Evolutionary conservation across 306 rosid genomes (phyloP).

Genomic region (Acmispon strigosus): DNA sequence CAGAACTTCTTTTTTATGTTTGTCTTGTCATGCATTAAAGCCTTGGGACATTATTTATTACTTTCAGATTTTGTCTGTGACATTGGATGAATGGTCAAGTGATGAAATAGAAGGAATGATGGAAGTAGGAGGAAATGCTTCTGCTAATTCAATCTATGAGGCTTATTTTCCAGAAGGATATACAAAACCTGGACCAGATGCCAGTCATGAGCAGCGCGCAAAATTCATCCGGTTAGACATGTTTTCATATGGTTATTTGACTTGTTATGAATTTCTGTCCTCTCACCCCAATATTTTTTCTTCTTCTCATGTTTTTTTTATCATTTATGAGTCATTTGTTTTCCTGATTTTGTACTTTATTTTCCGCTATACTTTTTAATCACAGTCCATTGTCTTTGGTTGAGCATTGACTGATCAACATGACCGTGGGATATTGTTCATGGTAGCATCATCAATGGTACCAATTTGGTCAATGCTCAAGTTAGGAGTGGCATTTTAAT

Average conservation of each 20-base stretch:
- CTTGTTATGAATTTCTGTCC: background rate
- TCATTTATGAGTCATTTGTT: background rate
- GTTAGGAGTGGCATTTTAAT: constrained; percentile 8
- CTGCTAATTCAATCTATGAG: constrained; percentile 89
- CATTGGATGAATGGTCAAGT: constrained; percentile 87
- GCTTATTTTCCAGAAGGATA: constrained; percentile 74
- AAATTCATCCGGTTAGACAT: constrained; percentile 73
- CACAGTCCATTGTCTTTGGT: background rate
- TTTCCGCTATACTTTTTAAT: background rate
- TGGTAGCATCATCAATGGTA: background rate
- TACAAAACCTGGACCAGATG: constrained; percentile 74
- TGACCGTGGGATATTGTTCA: background rate
- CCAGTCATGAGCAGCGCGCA: constrained; percentile 62
- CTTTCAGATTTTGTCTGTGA: constrained; percentile 74
- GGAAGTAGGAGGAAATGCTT: constrained; percentile 92
- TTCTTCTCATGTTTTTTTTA: background rate
- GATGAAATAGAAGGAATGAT: constrained; percentile 83
- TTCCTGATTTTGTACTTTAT: background rate
- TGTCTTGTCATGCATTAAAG: background rate
- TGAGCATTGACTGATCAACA: background rate
- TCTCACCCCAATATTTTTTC: background rate
- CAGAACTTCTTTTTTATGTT: background rate
- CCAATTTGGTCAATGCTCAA: constrained; percentile 3
- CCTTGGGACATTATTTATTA: constrained; percentile 13
- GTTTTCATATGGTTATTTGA: background rate